A percentile compares a stretch with the other conserved stretches of the same genome.
Conservation (phyloP, 129 eudicot genomes). For the Ambrosia trifida region DNA sequence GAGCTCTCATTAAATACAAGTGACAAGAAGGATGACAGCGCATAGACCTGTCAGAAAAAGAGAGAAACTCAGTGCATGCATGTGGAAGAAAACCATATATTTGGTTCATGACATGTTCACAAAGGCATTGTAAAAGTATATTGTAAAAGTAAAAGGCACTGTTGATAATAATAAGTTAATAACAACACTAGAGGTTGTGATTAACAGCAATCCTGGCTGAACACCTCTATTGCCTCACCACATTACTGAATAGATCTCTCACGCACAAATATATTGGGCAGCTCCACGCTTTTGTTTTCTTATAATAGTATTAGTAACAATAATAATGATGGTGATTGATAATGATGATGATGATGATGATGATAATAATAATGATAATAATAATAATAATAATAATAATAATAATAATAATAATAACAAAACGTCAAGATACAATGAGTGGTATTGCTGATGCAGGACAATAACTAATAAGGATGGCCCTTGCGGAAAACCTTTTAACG, state of each 20-base stretch:
- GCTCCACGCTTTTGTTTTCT: constrained; percentile 1
- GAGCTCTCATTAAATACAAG: constrained; percentile 56
- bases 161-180: neutral
- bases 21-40: constrained; percentile 82
- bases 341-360: neutral
- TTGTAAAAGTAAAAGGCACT: neutral
- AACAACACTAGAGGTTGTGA: neutral
- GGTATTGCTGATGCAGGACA: neutral
- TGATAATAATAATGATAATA: neutral
- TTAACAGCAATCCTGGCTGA: constrained; percentile 8
- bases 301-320: neutral
- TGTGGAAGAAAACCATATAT: neutral
- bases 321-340: neutral
- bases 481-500: neutral
- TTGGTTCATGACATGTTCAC: neutral
- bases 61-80: neutral
- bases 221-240: neutral
- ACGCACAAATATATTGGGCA: constrained; percentile 6
- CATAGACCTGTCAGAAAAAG: constrained; percentile 56
- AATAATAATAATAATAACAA: neutral
- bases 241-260: constrained; percentile 13
- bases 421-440: neutral
- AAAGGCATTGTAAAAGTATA: constrained; percentile 4
- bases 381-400: neutral
- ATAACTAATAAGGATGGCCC: constrained; percentile 14